Base-by-base conservation (phyloP, 345 rosid species). In the Raphanus sativus region DNA sequence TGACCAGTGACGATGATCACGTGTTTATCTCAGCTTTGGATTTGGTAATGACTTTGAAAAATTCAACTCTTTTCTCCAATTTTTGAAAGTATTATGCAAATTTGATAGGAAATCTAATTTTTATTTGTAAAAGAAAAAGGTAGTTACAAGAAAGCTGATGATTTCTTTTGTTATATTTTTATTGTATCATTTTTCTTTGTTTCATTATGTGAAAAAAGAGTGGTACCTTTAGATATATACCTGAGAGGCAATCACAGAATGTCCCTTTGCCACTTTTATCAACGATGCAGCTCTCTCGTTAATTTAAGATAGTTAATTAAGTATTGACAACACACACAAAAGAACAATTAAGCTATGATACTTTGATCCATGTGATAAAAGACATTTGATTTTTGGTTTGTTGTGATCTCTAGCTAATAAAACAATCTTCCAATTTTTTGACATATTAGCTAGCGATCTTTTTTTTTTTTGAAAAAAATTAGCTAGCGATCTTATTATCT, bases 1-100 rank as follows among this genome's bases (percentile, higher is more conserved):
- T 1, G 63, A 68, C n/a, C 75, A 70, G 17, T 29, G 80, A 45
- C 48, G 56, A 54, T 59, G 56, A 54, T 72, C 81, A 71, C 62
- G 76, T 77, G 81, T 77, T 38, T 55, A 36, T 42, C 61, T 77
- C 58, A 66, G 48, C 81, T 60, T 78, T 60, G 77, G 58, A 58
- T 60, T 77, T 67, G 73, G 73, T 73, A 50, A 78, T 67, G 42
- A 60, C 73, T 70, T 55, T 54, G 70, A 70, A 62, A 70, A 58
- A 63, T 63, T 26, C 28, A 77, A 63, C 55, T 69, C 25, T 54
- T 67, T 75, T 75, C 28, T 48, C 15, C 4, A 13, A 13, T 15
- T 34, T 38, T 38, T 38, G 12, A 38, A 8, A 8, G 34, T 32
- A 32, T 32, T 69, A 16, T 8, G 21, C 21, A 21, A 21, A 21